Conservation (phyloP, 2,329 filamentous ascomycete genomes). For the Alternaria arborescens region DNA sequence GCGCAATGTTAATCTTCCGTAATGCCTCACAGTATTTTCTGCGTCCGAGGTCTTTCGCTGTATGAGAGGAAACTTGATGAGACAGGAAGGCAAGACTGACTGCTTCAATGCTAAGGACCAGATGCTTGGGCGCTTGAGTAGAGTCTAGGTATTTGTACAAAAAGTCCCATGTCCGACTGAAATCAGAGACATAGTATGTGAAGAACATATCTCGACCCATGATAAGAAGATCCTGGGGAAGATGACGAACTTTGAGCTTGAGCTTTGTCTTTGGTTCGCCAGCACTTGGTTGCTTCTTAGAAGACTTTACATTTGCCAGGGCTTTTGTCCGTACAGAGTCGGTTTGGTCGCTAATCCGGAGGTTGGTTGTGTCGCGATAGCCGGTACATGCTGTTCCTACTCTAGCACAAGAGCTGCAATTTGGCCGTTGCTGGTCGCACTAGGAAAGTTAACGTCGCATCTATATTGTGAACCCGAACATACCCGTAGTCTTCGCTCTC, state of each 20-base stretch:
- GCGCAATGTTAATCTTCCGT: slow-evolving; percentile 24
- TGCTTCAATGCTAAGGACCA: slow-evolving; percentile 38
- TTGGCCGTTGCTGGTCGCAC: slow-evolving; percentile 36
- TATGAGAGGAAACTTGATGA: slow-evolving; percentile 26
- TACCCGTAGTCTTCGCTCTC: slow-evolving; percentile 25
- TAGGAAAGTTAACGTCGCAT: slow-evolving; percentile 9
- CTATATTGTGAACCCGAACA: slow-evolving; percentile 4
- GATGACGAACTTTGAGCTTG: slow-evolving; percentile 19
- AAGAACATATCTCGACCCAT: slow-evolving; percentile 37
- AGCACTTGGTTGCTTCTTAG: background rate
- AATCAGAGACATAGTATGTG: slow-evolving; percentile 36
- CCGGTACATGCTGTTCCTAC: slow-evolving; percentile 28
- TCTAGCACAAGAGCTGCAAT: slow-evolving; percentile 35
- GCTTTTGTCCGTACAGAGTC: slow-evolving; percentile 29
- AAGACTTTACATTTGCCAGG: background rate
- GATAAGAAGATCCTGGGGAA: slow-evolving; percentile 28
- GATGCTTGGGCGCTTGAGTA: slow-evolving; percentile 24
- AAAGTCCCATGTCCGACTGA: slow-evolving; percentile 36
- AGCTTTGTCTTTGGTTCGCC: background rate
- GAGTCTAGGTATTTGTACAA: slow-evolving; percentile 27
- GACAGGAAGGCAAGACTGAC: slow-evolving; percentile 40
- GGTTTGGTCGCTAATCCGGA: slow-evolving; percentile 38
- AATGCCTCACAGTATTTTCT: slow-evolving; percentile 40
- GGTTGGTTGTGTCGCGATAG: slow-evolving; percentile 33
- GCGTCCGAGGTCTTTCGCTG: slow-evolving; percentile 27